Conservation (phyloP, 129 eudicot species). For the Chrysanthemum makinoi region DNA sequence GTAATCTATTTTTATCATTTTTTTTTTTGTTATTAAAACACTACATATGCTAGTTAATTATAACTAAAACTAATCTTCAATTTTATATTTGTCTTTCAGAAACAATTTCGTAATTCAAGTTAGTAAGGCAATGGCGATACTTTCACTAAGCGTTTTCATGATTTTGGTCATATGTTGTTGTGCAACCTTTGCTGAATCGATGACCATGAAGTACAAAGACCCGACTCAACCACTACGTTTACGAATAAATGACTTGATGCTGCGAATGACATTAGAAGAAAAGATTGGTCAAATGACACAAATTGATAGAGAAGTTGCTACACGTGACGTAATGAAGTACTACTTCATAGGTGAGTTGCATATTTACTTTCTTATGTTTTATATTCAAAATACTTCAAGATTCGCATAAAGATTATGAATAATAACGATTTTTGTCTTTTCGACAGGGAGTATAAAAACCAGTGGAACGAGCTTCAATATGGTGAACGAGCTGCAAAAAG, state of each 20-base stretch:
- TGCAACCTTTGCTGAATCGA: constrained; percentile 29
- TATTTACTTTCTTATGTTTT: too few species aligned
- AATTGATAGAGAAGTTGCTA: constrained; percentile 27
- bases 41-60: too few species aligned
- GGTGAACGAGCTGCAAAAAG: too few species aligned
- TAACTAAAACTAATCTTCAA: background rate
- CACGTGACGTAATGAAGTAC: too few species aligned
- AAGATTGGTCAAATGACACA: constrained; percentile 79
- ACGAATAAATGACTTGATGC: constrained; percentile 49
- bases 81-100: background rate
- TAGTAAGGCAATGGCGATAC: constrained; percentile 14
- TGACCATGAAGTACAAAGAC: constrained; percentile 52
- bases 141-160: background rate
- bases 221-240: constrained; percentile 44
- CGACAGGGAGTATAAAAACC: too few species aligned
- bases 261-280: constrained; percentile 59
- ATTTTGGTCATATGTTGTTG: constrained; percentile 33
- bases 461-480: too few species aligned
- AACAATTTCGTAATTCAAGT: background rate
- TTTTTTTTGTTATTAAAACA: too few species aligned
- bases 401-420: too few species aligned
- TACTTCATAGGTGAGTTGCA: too few species aligned
- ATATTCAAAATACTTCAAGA: too few species aligned
- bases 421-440: too few species aligned
- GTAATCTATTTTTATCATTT: too few species aligned